A percentile compares a stretch with the other conserved stretches of the same genome.
Conservation (phyloP, 1,284 basidiomycete genomes). For the Microbotryum intermedium region DNA sequence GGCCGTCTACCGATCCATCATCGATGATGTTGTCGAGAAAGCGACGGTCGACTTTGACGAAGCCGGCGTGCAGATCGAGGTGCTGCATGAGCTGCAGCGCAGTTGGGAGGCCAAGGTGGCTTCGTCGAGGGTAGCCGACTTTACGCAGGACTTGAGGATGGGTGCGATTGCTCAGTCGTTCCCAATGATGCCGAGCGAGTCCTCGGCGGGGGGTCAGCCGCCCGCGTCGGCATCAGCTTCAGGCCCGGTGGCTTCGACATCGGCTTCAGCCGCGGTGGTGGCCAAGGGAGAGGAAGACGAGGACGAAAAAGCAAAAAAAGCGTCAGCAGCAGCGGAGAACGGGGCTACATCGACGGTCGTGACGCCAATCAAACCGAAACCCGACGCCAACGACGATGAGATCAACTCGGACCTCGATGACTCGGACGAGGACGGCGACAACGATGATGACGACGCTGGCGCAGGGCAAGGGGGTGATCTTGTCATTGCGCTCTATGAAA, state of each 20-base stretch:
- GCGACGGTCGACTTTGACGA: conserved; percentile 95
- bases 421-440: conserved; percentile 59
- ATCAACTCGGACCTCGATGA: conserved; percentile 97
- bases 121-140: conserved; percentile 86
- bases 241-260: background rate
- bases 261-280: background rate
- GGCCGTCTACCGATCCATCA: conserved; percentile 79
- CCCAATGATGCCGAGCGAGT: conserved; percentile 7
- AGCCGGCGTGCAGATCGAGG: conserved; percentile 86
- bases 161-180: conserved; percentile 15
- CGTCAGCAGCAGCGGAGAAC: background rate
- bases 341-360: conserved; percentile 10
- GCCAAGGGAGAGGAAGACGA: conserved; percentile 1
- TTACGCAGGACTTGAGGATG: conserved; percentile 45
- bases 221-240: conserved; percentile 7
- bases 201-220: background rate
- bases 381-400: conserved; percentile 55
- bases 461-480: conserved; percentile 62
- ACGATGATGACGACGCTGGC: conserved; percentile 58
- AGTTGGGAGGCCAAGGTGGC: conserved; percentile 93
- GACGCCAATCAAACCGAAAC: conserved; percentile 31
- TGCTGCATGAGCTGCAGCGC: conserved; percentile 81
- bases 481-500: conserved; percentile 97
- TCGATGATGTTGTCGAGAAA: conserved; percentile 85
- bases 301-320: background rate